Conservation (phyloP, 1,284 basidiomycete genomes). For the Ceratobasidium sp. region DNA sequence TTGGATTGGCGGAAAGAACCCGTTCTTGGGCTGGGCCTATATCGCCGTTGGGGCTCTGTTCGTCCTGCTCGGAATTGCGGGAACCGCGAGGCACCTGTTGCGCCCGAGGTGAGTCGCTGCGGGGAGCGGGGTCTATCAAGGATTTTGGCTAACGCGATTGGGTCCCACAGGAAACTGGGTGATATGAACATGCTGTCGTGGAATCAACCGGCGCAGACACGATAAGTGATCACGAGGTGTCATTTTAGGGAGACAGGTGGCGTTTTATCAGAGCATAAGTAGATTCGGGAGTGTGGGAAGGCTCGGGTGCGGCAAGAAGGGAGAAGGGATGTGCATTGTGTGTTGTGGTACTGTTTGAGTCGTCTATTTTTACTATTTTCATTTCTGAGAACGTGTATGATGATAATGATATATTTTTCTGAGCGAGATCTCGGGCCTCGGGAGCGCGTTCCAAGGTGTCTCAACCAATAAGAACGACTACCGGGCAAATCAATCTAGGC, state of each 20-base stretch:
- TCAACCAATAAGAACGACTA: neutral
- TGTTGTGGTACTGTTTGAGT: constrained; percentile 33
- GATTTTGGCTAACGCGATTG: constrained; percentile 29
- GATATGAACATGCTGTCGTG: constrained; percentile 89
- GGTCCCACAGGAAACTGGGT: constrained; percentile 71
- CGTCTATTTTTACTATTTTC: constrained; percentile 13
- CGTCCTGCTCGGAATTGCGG: constrained; percentile 85
- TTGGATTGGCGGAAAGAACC: constrained; percentile 98
- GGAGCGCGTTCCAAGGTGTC: constrained; percentile 8
- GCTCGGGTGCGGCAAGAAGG: neutral
- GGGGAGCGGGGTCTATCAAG: constrained; percentile 47
- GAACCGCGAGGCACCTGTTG: constrained; percentile 92
- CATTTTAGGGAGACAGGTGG: too few species aligned
- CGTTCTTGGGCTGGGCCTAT: constrained; percentile 97
- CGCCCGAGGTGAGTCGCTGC: constrained; percentile 81
- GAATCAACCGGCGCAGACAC: constrained; percentile 65
- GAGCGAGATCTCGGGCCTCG: constrained; percentile 11
- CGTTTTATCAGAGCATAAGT: neutral
- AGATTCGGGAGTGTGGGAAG: neutral
- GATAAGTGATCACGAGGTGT: constrained; percentile 11
- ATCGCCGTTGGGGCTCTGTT: constrained; percentile 90
- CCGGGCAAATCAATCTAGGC: too few species aligned
- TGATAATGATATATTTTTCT: constrained; percentile 34
- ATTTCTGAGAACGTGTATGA: constrained; percentile 32
- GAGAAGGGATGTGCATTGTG: constrained; percentile 2